Evolutionary conservation across 2,329 filamentous ascomycete genomes (phyloP), one percentile per base, ranked within the genome.

Genomic region (Aspergillus novoparasiticus): DNA sequence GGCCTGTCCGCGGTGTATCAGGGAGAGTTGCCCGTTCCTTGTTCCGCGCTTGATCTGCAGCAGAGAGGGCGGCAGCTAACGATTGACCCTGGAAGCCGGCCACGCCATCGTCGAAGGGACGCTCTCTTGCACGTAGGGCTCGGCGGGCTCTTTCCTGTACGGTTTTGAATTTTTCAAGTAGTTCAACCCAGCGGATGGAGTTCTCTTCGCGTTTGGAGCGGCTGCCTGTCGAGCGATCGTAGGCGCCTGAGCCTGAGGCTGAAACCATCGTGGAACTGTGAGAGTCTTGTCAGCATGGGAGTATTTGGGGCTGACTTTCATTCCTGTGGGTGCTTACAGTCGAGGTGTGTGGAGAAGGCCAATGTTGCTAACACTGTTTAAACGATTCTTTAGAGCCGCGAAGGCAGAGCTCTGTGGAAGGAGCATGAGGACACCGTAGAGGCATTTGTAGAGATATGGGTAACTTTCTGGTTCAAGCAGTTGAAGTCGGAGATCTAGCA

Each of bases 351-450:
- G 94, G 65, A 99, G 83, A 77, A 97, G 96, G 50, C 94, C 95
- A 75, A 99, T 98, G 58, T 95, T 94, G 81, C 92, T 96, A 69
- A 99, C 95, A 78, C 92, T 97, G 79, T 98, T 98, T 57, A 99
- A 85, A 48, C 95, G 89, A 75, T 99, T 99, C 77, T 97, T 98
- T 62, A 99, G 84, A 2, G 95, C 94, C 32, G 94, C 95, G 80
- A 99, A 99, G 10, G 95, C 96, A 32, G 93, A 96, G 19, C 94
- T 98, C 79, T 99, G 95, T 0, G 95, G 95, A n/a, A 99, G 86
- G 21, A 99, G 89, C 95, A 99, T 99, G 60, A 99, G 84, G 53
- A 99, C 87, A 11, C 95, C 95, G 73, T 98, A 99, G 56, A 99
- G 87, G 79, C 95, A 99, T 80, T 97, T 97, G 83, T 99, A 98